Base-by-base conservation (phyloP, 208 protist species). In the Leishmania guyanensis region DNA sequence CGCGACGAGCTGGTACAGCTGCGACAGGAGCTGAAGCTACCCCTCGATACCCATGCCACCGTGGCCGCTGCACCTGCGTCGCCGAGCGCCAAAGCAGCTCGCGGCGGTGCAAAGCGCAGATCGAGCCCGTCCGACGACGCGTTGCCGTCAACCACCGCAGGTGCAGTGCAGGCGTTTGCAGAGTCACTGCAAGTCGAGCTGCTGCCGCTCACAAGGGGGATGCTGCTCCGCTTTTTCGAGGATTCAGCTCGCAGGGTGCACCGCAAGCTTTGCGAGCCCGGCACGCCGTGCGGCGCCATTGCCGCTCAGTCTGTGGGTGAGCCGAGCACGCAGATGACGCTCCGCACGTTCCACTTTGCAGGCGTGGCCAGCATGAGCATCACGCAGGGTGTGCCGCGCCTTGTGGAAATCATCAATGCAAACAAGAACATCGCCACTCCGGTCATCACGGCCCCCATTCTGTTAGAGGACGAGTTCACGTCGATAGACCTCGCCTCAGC, bases 261-360 rank as follows among this genome's bases (percentile, higher is more conserved):
- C 46, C 83, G 83, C 9, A 95, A 98, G 82, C 79, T 84, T 48
- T 95, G 98, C 51, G 99, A 99, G 84, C 96, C 99, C 29, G 99
- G 99, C 76, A 99, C 98, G 33, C 97, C 99, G 20, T 99, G 99
- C 26, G 99, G 99, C 46, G 99, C 99, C 20, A 92, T 99, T 76
- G 99, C 97, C 48, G 99, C 98, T 10, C 99, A 99, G 93, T 98
- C 93, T 16, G 99, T 99, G 70, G 99, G 99, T 77, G 99, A 99
- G 89, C 99, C 99, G 50, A 98, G 94, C 53, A 99, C 99, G 56
- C 99, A 99, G 85, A 99, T 99, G 99, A 99, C 99, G 0, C 92
- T 99, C 26, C 99, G 99, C 83, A 99, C 99, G 33, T 99, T 99
- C 92, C 99, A 99, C 94, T 99, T 99, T 92, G 99, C 99, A 54